These are phyloP conservation scores for Scopulariopsis brevicaulis DNA, from an alignment of 2,329 filamentous ascomycete genomes.

Conservation along the genomic window DNA sequence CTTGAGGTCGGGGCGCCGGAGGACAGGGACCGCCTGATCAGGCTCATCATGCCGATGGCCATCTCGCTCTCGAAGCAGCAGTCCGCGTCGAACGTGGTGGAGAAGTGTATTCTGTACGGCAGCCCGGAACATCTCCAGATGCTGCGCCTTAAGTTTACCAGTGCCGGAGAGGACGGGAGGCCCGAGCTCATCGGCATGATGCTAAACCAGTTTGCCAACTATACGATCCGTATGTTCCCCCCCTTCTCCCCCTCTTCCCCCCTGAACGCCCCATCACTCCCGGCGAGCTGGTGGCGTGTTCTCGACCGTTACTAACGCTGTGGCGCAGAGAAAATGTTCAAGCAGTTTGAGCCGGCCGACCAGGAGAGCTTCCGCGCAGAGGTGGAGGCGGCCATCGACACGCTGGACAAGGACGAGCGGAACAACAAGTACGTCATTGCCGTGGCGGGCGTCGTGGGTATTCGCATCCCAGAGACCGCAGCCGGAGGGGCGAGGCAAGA, in stretches of 20 bases:
- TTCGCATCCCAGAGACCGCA: background rate
- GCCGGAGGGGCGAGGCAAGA: background rate
- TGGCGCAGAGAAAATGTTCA: constrained; percentile 64
- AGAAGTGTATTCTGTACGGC: constrained; percentile 70
- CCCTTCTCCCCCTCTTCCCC: background rate
- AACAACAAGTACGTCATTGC: background rate
- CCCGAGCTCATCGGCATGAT: constrained; percentile 67
- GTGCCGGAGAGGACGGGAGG: constrained; percentile 40
- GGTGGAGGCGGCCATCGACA: constrained; percentile 49
- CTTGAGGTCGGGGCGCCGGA: constrained; percentile 65
- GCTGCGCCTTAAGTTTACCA: constrained; percentile 51
- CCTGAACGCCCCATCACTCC: background rate
- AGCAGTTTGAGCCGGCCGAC: constrained; percentile 47
- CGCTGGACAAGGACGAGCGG: constrained; percentile 49
- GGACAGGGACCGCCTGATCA: constrained; percentile 63
- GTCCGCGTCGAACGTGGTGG: constrained; percentile 93
- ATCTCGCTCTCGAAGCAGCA: constrained; percentile 83
- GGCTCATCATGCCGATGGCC: constrained; percentile 60
- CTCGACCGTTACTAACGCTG: background rate
- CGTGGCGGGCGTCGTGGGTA: background rate
- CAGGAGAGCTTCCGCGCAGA: constrained; percentile 48
- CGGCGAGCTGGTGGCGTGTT: background rate
- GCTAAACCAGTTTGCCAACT: constrained; percentile 89
- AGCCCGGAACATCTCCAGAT: constrained; percentile 53
- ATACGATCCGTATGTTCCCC: constrained; percentile 72